Conservation (phyloP, 192 early-diverging fungal genomes). For the Umbelopsis isabellina region DNA sequence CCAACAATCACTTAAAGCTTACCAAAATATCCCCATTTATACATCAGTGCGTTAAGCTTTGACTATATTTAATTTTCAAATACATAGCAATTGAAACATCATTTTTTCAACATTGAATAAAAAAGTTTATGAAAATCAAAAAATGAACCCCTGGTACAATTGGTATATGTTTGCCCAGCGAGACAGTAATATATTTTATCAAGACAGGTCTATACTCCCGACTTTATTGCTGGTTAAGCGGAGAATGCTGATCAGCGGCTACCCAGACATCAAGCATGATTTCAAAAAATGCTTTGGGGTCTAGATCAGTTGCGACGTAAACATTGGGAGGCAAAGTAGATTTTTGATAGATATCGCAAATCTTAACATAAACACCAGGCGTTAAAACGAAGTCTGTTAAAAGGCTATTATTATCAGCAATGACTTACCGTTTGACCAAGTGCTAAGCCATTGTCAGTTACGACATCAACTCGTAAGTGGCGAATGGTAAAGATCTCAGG, state of each 20-base stretch:
- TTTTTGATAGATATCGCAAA: constrained; percentile 28
- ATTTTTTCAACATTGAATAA: too few species aligned
- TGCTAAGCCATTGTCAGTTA: constrained; percentile 24
- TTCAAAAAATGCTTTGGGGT: constrained; percentile 23
- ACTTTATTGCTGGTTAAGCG: constrained; percentile 10
- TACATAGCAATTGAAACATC: too few species aligned
- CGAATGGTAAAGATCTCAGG: constrained; percentile 26
- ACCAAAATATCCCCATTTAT: background rate
- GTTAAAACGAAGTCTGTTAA: background rate
- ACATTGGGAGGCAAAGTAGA: constrained; percentile 15
- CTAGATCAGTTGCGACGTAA: constrained; percentile 20
- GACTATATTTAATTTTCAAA: too few species aligned
- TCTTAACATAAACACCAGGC: background rate
- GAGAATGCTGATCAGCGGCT: constrained; percentile 21
- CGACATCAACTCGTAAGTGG: constrained; percentile 21
- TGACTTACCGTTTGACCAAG: constrained; percentile 28
- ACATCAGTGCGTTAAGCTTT: background rate
- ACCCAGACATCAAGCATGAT: constrained; percentile 29
- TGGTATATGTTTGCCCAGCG: too few species aligned
- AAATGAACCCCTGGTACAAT: too few species aligned
- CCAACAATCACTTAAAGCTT: background rate
- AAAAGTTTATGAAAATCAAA: too few species aligned
- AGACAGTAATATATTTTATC: too few species aligned
- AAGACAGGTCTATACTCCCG: too few species aligned
- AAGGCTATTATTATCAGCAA: background rate